These are phyloP conservation scores for Cryomyces antarcticus DNA, from an alignment of 495 filamentous ascomycete species.

Conservation along the genomic window DNA sequence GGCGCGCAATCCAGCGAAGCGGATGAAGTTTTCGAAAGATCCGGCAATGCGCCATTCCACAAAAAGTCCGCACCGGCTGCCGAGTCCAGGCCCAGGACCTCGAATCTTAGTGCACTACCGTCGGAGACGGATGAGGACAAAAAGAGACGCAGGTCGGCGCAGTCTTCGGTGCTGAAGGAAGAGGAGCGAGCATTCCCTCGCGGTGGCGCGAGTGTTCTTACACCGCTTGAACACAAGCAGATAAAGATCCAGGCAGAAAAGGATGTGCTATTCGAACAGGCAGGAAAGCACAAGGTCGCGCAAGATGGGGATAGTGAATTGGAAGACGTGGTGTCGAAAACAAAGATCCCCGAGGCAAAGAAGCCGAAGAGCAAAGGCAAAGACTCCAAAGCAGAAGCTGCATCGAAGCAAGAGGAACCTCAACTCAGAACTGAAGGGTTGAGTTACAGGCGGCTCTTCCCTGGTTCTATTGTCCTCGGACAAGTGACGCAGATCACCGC, in stretches of 20 bases:
- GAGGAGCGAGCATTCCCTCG: slow-evolving; percentile 83
- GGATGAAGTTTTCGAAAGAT: background rate
- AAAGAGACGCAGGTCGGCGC: background rate
- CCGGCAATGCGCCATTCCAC: background rate
- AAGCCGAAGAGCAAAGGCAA: slow-evolving; percentile 29
- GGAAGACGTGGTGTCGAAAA: slow-evolving; percentile 27
- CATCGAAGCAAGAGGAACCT: slow-evolving; percentile 29
- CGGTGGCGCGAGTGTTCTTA: slow-evolving; percentile 77
- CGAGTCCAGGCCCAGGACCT: slow-evolving; percentile 1
- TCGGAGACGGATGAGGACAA: slow-evolving; percentile 2
- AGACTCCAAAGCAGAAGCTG: slow-evolving; percentile 10
- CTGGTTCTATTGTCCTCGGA: slow-evolving; percentile 70
- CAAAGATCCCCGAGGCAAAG: slow-evolving; percentile 30
- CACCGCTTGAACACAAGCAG: slow-evolving; percentile 86
- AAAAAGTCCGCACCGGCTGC: background rate
- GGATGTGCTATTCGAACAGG: slow-evolving; percentile 85
- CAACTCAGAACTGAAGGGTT: slow-evolving; percentile 61
- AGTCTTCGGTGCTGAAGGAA: slow-evolving; percentile 33
- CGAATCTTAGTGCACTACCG: background rate
- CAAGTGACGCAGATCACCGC: slow-evolving; percentile 65
- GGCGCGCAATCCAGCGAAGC: slow-evolving; percentile 6
- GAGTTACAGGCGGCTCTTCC: slow-evolving; percentile 71
- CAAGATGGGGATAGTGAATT: slow-evolving; percentile 19
- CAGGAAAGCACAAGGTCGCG: slow-evolving; percentile 24
- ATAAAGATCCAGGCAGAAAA: slow-evolving; percentile 83